Conservation (phyloP, 331 rosid species). For the Saraca asoca region DNA sequence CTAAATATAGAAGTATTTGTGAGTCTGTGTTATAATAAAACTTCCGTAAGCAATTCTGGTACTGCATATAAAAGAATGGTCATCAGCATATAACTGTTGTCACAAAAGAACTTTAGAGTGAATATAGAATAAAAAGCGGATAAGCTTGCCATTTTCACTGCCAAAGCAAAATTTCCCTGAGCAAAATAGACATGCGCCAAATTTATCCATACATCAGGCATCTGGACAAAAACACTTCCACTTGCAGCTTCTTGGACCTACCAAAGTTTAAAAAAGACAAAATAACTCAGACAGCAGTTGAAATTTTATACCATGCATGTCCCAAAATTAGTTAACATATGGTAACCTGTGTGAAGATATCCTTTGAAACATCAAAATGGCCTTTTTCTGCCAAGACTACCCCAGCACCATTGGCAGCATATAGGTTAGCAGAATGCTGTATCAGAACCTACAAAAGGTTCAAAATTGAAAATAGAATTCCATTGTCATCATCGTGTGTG, state of each 20-base stretch:
- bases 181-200: conserved; percentile 98
- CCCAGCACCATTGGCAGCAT: conserved; percentile 99
- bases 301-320: conserved; percentile 30
- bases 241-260: conserved; percentile 99
- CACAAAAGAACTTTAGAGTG: conserved; percentile 22
- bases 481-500: conserved; percentile 3
- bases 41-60: conserved; percentile 97
- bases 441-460: conserved; percentile 68
- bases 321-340: conserved; percentile 30
- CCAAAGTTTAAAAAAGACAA: conserved; percentile 34
- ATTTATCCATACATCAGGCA: conserved; percentile 99
- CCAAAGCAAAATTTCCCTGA: conserved; percentile 89
- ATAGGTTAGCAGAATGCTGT: conserved; percentile 88
- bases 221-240: conserved; percentile 96
- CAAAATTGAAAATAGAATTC: conserved; percentile 31
- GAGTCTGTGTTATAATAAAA: conserved; percentile 89
- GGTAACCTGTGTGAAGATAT: conserved; percentile 84
- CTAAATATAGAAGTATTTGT: conserved; percentile 90
- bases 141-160: conserved; percentile 86
- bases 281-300: conserved; percentile 24
- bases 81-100: conserved; percentile 36
- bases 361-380: conserved; percentile 98
- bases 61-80: conserved; percentile 61
- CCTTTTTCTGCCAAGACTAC: conserved; percentile 98
- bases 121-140: conserved; percentile 21